A percentile compares a stretch with the other conserved stretches of the same genome.
phyloP scores from a whole-genome alignment of 768 basidiomycete genomes.

The Mycena kentingensis region DNA sequence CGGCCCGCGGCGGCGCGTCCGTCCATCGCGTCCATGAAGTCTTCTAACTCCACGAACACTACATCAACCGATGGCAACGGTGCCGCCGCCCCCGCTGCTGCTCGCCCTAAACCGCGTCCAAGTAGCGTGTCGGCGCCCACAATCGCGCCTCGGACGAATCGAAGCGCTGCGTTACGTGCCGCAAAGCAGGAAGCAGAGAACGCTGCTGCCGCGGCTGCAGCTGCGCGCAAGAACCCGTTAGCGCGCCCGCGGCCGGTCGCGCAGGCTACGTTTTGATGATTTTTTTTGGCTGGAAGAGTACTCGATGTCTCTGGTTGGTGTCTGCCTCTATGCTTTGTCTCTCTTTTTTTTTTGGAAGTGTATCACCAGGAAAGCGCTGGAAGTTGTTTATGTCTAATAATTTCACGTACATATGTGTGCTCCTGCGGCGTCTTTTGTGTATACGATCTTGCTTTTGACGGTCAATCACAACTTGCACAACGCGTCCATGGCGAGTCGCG shows the following conservation, averaged over 20 bases:
- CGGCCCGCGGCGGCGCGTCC: slow-evolving; percentile 20
- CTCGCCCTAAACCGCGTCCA: slow-evolving; percentile 50
- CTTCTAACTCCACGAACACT: too few species aligned
- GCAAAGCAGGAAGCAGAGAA: slow-evolving; percentile 66
- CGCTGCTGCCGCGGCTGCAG: slow-evolving; percentile 43
- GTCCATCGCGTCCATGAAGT: slow-evolving; percentile 27
- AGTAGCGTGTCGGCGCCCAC: slow-evolving; percentile 60
- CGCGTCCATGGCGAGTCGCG: too few species aligned
- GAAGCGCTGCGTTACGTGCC: slow-evolving; percentile 68
- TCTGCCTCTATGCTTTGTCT: too few species aligned
- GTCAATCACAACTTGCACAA: too few species aligned
- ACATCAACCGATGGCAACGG: slow-evolving; percentile 24
- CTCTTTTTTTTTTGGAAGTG: too few species aligned
- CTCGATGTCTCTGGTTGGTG: too few species aligned
- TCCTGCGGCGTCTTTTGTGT: too few species aligned
- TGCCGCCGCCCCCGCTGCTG: slow-evolving; percentile 21
- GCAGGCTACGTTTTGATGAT: slow-evolving; percentile 16
- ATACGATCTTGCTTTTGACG: too few species aligned
- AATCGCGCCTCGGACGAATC: slow-evolving; percentile 71
- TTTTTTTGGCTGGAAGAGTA: too few species aligned
- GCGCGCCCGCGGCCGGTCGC: slow-evolving; percentile 9
- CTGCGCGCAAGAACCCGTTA: slow-evolving; percentile 40
- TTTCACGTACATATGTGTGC: too few species aligned
- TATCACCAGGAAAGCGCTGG: too few species aligned
- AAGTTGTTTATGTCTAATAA: too few species aligned